phyloP scores from a whole-genome alignment of 495 filamentous ascomycete genomes.

The Tuber magnatum region DNA sequence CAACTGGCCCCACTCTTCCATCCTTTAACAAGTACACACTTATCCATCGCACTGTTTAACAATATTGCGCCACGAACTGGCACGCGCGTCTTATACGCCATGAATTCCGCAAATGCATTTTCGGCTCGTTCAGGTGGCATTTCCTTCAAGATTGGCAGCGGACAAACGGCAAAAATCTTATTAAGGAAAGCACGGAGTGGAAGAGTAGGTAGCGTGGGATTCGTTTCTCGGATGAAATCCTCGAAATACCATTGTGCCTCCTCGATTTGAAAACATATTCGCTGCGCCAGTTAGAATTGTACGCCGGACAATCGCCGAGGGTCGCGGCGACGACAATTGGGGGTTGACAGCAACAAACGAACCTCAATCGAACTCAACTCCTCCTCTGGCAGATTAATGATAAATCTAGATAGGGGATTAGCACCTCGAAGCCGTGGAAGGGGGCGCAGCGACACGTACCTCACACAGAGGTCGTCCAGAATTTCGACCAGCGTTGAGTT shows the following conservation, averaged over 20 bases:
- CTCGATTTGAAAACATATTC: constrained; percentile 96
- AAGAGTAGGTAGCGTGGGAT: constrained; percentile 76
- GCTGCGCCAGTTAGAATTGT: constrained; percentile 39
- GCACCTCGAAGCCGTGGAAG: constrained; percentile 1
- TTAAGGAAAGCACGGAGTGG: constrained; percentile 73
- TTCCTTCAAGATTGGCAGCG: constrained; percentile 47
- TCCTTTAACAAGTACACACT: constrained; percentile 84
- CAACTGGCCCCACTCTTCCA: constrained; percentile 95
- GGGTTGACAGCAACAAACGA: constrained; percentile 6
- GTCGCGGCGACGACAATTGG: background rate
- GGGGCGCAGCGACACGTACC: constrained; percentile 20
- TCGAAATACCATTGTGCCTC: constrained; percentile 99
- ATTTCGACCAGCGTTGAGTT: constrained; percentile 37
- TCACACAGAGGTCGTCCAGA: constrained; percentile 40
- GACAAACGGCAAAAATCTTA: constrained; percentile 87
- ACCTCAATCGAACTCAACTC: constrained; percentile 76
- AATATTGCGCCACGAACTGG: constrained; percentile 91
- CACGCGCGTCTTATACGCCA: constrained; percentile 86
- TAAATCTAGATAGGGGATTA: constrained; percentile 52
- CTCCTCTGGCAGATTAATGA: constrained; percentile 86
- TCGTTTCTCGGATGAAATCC: constrained; percentile 89
- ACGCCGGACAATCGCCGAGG: background rate
- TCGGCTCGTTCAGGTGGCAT: constrained; percentile 71
- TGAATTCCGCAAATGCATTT: constrained; percentile 77
- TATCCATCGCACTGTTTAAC: constrained; percentile 84